These are phyloP conservation scores for Cytospora chrysosperma DNA, from an alignment of 2,329 filamentous ascomycete species.

Conservation along the genomic window DNA sequence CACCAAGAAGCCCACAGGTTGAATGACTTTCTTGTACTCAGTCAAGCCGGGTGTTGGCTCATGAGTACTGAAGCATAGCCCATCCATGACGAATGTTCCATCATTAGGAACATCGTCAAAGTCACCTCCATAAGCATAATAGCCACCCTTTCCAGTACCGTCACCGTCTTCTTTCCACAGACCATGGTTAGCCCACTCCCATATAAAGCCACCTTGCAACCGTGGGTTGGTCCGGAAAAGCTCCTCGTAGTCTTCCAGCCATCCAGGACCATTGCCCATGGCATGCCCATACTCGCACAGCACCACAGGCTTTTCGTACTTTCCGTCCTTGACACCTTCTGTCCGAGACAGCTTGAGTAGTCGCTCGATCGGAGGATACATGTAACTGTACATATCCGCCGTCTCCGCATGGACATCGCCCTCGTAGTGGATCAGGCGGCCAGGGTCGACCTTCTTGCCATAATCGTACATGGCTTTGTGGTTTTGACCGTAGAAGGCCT, in stretches of 20 bases:
- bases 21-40: conserved; percentile 58
- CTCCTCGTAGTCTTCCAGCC: conserved; percentile 65
- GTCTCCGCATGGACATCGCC: conserved; percentile 58
- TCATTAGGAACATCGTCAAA: conserved; percentile 63
- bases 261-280: conserved; percentile 74
- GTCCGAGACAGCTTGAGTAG: conserved; percentile 47
- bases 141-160: conserved; percentile 38
- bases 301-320: conserved; percentile 57
- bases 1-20: conserved; percentile 48
- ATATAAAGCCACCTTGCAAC: conserved; percentile 66
- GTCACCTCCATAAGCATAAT: conserved; percentile 61
- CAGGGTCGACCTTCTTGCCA: conserved; percentile 56
- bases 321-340: conserved; percentile 43
- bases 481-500: conserved; percentile 70
- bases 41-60: conserved; percentile 54
- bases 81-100: conserved; percentile 62
- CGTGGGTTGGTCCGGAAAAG: conserved; percentile 59
- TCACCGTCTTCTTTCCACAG: conserved; percentile 46
- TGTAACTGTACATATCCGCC: conserved; percentile 66
- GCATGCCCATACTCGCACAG: conserved; percentile 60
- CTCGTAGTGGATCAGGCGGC: conserved; percentile 65
- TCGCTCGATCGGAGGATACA: conserved; percentile 59
- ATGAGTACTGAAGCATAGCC: conserved; percentile 53
- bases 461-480: conserved; percentile 67
- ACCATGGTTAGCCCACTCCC: conserved; percentile 66